Conservation (phyloP, 169 alveolate species). For the Haemoproteus tartakovskyi region DNA sequence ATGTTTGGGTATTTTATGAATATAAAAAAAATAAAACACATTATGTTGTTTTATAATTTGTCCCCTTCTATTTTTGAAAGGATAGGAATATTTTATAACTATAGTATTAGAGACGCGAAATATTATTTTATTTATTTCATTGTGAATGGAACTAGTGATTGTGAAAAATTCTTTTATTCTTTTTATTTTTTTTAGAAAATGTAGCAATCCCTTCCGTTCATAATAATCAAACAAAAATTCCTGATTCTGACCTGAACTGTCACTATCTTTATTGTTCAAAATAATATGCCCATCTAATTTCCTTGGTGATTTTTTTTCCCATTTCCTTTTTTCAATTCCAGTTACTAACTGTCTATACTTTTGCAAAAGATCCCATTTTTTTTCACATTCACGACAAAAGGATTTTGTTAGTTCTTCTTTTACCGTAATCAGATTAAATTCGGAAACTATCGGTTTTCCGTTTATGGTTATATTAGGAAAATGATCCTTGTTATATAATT, state of each 20-base stretch:
- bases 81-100: conserved; percentile 2
- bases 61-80: too few species aligned
- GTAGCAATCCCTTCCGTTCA: too few species aligned
- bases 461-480: conserved; percentile 3
- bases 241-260: too few species aligned
- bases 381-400: conserved; percentile 16
- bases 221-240: too few species aligned
- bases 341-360: not conserved
- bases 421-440: conserved; percentile 11
- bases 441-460: conserved; percentile 6
- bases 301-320: too few species aligned
- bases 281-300: too few species aligned
- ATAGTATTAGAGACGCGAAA: conserved; percentile 10
- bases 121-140: conserved; percentile 15
- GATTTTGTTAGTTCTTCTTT: conserved; percentile 3
- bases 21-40: conserved; percentile 6
- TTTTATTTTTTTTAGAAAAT: too few species aligned
- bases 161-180: too few species aligned
- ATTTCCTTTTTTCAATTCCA: not conserved
- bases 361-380: conserved; percentile 15
- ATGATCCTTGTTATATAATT: not conserved
- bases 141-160: too few species aligned
- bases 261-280: too few species aligned
- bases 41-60: not conserved
- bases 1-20: conserved; percentile 12